phyloP scores from a whole-genome alignment of 208 protist genomes.

The Vickermania spadyakhi region DNA sequence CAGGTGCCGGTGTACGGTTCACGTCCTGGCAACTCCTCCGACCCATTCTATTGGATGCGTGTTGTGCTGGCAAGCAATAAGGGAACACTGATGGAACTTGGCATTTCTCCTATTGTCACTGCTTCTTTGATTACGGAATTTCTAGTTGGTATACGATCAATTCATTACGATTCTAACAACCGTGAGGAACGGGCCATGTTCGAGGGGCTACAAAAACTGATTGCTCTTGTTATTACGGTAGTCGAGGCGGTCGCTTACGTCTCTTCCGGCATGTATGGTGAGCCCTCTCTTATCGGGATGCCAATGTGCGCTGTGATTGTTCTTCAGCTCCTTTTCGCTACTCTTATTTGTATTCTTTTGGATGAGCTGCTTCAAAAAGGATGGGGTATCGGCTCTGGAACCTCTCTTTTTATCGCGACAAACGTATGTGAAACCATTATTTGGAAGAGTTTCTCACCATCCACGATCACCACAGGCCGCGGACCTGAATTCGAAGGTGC shows the following conservation, averaged over 20 bases:
- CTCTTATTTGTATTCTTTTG: conserved; percentile 98
- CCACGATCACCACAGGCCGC: conserved; percentile 97
- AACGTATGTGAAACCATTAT: conserved; percentile 99
- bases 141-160: conserved; percentile 92
- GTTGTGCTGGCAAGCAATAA: conserved; percentile 99
- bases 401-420: conserved; percentile 99
- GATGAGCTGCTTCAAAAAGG: conserved; percentile 99
- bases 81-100: conserved; percentile 98
- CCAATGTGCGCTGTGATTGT: conserved; percentile 96
- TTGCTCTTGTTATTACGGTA: conserved; percentile 97
- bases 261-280: conserved; percentile 99
- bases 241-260: conserved; percentile 97
- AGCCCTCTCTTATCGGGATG: conserved; percentile 92
- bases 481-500: conserved; percentile 99
- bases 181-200: conserved; percentile 96
- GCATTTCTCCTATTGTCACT: conserved; percentile 97
- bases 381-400: conserved; percentile 99
- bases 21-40: conserved; percentile 85
- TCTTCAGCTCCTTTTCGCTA: conserved; percentile 96
- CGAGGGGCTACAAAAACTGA: conserved; percentile 96
- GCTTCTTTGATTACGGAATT: conserved; percentile 98
- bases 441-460: conserved; percentile 99
- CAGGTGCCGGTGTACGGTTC: conserved; percentile 99
- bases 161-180: conserved; percentile 94
- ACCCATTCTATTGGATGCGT: conserved; percentile 99